These are phyloP conservation scores for Boletus subparvulus DNA, from an alignment of 768 basidiomycete species.

Conservation along the genomic window DNA sequence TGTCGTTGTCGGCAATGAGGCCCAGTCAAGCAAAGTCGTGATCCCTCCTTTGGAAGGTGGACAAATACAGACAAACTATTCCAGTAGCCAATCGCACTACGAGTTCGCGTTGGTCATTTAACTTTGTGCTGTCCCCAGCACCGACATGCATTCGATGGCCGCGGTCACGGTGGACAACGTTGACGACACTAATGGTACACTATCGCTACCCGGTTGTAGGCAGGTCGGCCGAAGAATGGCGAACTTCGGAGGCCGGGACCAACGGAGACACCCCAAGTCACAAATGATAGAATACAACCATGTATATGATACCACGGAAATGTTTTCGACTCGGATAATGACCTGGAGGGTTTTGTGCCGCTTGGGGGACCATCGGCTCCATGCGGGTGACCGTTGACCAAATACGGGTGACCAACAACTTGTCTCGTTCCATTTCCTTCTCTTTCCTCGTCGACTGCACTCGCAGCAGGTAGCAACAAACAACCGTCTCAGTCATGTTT, in stretches of 20 bases:
- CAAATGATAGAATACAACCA: background rate
- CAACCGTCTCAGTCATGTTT: conserved; percentile 18
- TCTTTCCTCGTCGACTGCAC: conserved; percentile 35
- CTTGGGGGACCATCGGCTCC: conserved; percentile 3
- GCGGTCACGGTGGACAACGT: too few species aligned
- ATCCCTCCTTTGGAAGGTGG: conserved; percentile 9
- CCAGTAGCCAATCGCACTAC: background rate
- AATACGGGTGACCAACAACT: conserved; percentile 8
- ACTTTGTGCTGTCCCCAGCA: background rate
- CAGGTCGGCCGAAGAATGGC: background rate
- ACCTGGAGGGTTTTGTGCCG: too few species aligned
- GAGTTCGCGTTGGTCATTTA: background rate
- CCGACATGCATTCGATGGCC: background rate
- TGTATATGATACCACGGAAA: background rate
- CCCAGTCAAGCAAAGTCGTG: background rate
- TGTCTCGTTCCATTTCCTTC: conserved; percentile 37
- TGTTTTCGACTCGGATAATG: background rate
- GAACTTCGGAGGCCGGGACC: background rate
- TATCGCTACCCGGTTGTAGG: background rate
- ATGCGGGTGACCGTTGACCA: conserved; percentile 21
- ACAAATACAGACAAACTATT: conserved; percentile 18
- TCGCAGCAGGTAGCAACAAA: background rate
- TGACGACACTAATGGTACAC: background rate
- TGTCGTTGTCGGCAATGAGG: conserved; percentile 6
- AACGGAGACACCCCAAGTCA: background rate